These are phyloP conservation scores for Uronychia binucleata DNA, from an alignment of 73 alveolate genomes.

Conservation along the genomic window DNA sequence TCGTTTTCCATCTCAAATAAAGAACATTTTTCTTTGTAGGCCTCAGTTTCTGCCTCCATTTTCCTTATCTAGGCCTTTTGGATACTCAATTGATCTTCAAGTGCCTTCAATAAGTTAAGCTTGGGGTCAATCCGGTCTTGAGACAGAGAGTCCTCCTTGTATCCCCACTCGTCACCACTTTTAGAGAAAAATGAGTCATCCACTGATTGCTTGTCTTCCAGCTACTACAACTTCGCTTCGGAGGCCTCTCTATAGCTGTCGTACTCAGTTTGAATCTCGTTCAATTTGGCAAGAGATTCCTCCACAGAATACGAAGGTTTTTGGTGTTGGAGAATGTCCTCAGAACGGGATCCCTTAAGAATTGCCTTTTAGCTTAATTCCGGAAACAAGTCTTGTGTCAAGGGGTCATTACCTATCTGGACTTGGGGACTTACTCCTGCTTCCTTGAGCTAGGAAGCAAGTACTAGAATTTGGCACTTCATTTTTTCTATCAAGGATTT, in stretches of 20 bases:
- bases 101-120: no score
- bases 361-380: not conserved
- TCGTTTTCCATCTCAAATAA: no score
- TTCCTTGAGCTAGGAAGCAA: not conserved
- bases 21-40: no score
- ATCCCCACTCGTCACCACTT: no score
- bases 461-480: conserved; percentile 37
- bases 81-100: no score
- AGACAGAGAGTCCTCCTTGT: no score
- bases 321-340: not conserved
- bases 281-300: not conserved
- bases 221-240: not conserved
- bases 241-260: not conserved
- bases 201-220: not conserved
- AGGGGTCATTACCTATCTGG: no score
- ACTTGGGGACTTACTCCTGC: not conserved
- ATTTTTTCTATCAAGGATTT: conserved; percentile 59
- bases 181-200: not conserved
- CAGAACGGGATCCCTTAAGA: not conserved
- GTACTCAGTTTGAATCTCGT: not conserved
- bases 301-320: not conserved
- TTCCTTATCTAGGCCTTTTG: no score
- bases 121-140: no score
- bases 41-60: no score
- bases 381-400: not conserved